These are phyloP conservation scores for Calophaca sinica DNA, from an alignment of 306 rosid species.

Conservation along the genomic window DNA sequence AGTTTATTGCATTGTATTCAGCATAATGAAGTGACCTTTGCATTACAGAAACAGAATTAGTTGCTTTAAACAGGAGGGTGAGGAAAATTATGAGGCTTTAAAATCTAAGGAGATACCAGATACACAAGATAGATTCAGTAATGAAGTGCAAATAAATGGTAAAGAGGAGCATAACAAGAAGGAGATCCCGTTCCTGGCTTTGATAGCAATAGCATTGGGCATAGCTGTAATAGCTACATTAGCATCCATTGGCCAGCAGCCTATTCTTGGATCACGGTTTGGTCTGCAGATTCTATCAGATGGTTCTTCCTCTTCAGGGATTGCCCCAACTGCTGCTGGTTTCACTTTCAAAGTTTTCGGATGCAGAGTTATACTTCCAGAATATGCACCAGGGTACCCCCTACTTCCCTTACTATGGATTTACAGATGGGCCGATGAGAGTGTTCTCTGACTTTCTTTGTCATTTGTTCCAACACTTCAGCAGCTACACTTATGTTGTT, in stretches of 20 bases:
- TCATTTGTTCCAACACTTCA: background rate
- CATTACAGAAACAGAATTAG: constrained; percentile 50
- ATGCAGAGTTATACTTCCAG: constrained; percentile 58
- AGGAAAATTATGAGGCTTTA: constrained; percentile 45
- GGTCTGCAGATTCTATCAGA: constrained; percentile 58
- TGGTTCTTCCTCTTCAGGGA: constrained; percentile 57
- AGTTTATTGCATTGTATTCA: background rate
- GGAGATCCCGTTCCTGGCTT: constrained; percentile 53
- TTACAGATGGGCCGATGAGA: background rate
- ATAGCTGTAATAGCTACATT: constrained; percentile 60
- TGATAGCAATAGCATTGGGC: constrained; percentile 62
- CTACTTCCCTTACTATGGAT: background rate
- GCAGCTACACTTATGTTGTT: background rate
- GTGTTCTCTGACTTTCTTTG: background rate
- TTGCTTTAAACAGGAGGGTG: constrained; percentile 52
- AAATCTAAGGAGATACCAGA: constrained; percentile 41
- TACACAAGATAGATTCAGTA: constrained; percentile 35
- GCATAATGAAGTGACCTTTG: constrained; percentile 15
- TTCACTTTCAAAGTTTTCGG: constrained; percentile 62
- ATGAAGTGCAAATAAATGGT: constrained; percentile 44
- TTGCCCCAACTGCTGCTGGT: constrained; percentile 51
- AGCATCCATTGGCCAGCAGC: constrained; percentile 52
- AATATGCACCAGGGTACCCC: constrained; percentile 70
- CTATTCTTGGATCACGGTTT: constrained; percentile 53
- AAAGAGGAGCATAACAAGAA: constrained; percentile 29